Percentiles rank a stretch among this genome's conserved stretches.
phyloP scores from a whole-genome alignment of 2,329 filamentous ascomycete species.

The Aspergillus tubingensis region DNA sequence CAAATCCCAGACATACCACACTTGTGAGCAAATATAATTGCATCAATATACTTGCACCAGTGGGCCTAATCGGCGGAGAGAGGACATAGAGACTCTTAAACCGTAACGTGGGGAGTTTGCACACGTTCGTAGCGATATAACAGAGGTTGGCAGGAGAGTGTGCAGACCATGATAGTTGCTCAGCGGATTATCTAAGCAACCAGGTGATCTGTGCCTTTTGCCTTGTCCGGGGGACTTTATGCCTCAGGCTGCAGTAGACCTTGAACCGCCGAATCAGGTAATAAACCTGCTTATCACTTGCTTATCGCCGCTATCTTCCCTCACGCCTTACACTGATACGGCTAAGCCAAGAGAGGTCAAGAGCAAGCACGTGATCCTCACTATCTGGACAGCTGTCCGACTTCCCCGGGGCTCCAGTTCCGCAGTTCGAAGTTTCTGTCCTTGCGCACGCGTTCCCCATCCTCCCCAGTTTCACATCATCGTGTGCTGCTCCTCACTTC shows the following conservation, averaged over 20 bases:
- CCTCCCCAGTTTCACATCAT: slow-evolving; percentile 13
- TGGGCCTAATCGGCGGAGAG: neutral
- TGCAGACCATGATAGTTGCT: slow-evolving; percentile 21
- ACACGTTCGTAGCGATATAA: slow-evolving; percentile 8
- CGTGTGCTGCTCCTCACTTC: slow-evolving; percentile 15
- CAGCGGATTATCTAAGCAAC: slow-evolving; percentile 20
- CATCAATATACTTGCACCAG: neutral
- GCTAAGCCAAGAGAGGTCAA: neutral
- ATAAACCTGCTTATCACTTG: neutral
- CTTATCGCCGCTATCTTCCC: slow-evolving; percentile 10
- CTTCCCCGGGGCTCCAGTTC: slow-evolving; percentile 22
- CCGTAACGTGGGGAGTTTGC: slow-evolving; percentile 15
- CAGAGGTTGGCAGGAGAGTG: slow-evolving; percentile 15
- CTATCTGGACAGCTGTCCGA: slow-evolving; percentile 29
- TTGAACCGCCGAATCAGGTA: neutral
- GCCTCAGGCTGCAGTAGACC: slow-evolving; percentile 16
- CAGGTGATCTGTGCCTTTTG: slow-evolving; percentile 16
- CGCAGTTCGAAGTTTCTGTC: slow-evolving; percentile 24
- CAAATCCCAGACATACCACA: neutral
- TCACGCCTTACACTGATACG: slow-evolving; percentile 1
- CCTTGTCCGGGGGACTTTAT: neutral
- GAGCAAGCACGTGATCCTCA: slow-evolving; percentile 19
- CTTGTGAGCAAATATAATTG: neutral
- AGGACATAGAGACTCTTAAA: neutral
- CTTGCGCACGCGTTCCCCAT: slow-evolving; percentile 18